Evolutionary conservation across 73 alveolate species (phyloP).

Genomic region (Tetrahymena borealis): DNA sequence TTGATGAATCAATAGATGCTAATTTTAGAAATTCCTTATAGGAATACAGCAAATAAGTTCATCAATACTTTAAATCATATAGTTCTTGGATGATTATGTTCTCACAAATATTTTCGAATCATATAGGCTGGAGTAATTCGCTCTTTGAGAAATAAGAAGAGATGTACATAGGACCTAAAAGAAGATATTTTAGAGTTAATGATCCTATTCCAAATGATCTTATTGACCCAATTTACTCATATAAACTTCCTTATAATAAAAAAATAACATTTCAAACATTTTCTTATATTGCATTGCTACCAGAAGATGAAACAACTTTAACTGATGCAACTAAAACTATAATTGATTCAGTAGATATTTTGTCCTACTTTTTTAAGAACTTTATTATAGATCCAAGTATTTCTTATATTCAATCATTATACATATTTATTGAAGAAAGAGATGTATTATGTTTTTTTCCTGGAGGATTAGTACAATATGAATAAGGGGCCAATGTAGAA

Average conservation of each 20-base stretch:
- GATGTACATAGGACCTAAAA: background rate
- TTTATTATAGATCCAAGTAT: background rate
- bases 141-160: background rate
- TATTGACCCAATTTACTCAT: background rate
- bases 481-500: background rate
- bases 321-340: background rate
- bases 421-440: background rate
- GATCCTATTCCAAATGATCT: background rate
- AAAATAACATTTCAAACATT: background rate
- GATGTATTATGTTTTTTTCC: background rate
- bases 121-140: background rate
- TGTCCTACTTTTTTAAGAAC: background rate
- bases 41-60: background rate
- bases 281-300: background rate
- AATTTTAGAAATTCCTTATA: background rate
- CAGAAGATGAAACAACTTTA: background rate
- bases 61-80: background rate
- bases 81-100: background rate
- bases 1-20: background rate
- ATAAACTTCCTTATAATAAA: background rate
- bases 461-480: background rate
- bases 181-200: background rate
- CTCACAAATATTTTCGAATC: background rate
- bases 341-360: background rate
- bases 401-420: background rate